Base-by-base conservation (phyloP, 176 grass and related monocot genomes). In the Cenchrus fungigraminus region DNA sequence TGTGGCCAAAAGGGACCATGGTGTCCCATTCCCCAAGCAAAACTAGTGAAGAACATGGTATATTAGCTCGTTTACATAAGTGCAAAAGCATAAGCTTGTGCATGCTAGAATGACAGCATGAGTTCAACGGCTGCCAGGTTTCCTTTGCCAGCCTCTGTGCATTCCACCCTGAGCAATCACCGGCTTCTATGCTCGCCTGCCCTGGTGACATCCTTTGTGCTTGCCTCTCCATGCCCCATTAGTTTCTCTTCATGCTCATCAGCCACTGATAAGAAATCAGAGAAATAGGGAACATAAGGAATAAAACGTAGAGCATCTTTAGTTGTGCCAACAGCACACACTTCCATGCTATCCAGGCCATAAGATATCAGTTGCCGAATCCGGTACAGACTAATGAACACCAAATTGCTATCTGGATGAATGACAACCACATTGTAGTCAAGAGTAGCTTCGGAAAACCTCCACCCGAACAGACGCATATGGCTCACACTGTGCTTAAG, bases 201-300 rank as follows among this genome's bases (percentile, higher is more conserved):
- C 67, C 42, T 42, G 42, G 17, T 0, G 3, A 45, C 4, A 0
- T 45, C 19, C 42, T 70, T 45, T 1, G 10, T 1, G 16, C 67
- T 37, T 66, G 34, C 16, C 32, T 40, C 6, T 4, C 34, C 0
- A 5, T 15, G 6, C 15, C 16, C 34, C 65, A 2, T 16, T 9
- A 40, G 34, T 19, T 43, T 19, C 34, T 71, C 19, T n/a, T 71
- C 42, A 46, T 71, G 9, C 4, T 45, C 8, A 20, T 45, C 8
- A 20, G 17, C 9, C 42, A 69, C 68, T 6, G 45, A 73, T 7
- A 51, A 29, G 46, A 73, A 51, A 1, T 73, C 45, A 6, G 6
- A 72, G 69, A 72, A 72, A 47, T 45, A 72, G 12, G 45, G 45
- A 28, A 51, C 70, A 51, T 51, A 73, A 50, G 70, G 11, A 51